Conservation (phyloP, 768 basidiomycete species). For the Gloeostereum incarnatum region DNA sequence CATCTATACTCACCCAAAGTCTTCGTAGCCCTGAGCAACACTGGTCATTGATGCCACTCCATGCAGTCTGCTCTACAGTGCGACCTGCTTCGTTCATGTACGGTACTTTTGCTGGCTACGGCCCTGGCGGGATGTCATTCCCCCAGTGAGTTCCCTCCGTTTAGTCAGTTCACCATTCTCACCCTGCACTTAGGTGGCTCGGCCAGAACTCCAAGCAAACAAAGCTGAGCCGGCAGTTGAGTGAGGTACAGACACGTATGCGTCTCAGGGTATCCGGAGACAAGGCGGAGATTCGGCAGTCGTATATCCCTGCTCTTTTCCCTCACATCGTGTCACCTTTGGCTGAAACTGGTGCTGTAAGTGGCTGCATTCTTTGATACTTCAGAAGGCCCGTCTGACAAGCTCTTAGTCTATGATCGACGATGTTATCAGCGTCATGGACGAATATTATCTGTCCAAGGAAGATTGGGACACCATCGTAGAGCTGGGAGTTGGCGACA, state of each 20-base stretch:
- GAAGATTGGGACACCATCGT: slow-evolving; percentile 98
- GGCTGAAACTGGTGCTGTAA: slow-evolving; percentile 59
- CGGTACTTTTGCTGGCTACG: slow-evolving; percentile 71
- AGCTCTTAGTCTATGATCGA: slow-evolving; percentile 64
- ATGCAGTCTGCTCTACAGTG: slow-evolving; percentile 86
- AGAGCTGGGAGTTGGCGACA: slow-evolving; percentile 83
- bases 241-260: slow-evolving; percentile 93
- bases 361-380: slow-evolving; percentile 21
- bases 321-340: slow-evolving; percentile 76
- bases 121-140: slow-evolving; percentile 64
- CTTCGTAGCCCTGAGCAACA: slow-evolving; percentile 76
- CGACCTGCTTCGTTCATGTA: slow-evolving; percentile 80
- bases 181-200: slow-evolving; percentile 61
- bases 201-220: slow-evolving; percentile 93
- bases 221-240: slow-evolving; percentile 72
- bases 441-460: slow-evolving; percentile 85
- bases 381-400: not conserved
- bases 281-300: slow-evolving; percentile 82
- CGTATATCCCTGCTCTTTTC: slow-evolving; percentile 85
- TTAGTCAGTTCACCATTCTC: not conserved
- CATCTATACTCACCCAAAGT: slow-evolving; percentile 1
- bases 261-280: slow-evolving; percentile 89
- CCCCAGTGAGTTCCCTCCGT: slow-evolving; percentile 54
- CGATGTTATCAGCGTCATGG: slow-evolving; percentile 82
- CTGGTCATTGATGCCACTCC: slow-evolving; percentile 91